Conservation (phyloP, 495 filamentous ascomycete genomes). For the Parachaetomium inaequale region DNA sequence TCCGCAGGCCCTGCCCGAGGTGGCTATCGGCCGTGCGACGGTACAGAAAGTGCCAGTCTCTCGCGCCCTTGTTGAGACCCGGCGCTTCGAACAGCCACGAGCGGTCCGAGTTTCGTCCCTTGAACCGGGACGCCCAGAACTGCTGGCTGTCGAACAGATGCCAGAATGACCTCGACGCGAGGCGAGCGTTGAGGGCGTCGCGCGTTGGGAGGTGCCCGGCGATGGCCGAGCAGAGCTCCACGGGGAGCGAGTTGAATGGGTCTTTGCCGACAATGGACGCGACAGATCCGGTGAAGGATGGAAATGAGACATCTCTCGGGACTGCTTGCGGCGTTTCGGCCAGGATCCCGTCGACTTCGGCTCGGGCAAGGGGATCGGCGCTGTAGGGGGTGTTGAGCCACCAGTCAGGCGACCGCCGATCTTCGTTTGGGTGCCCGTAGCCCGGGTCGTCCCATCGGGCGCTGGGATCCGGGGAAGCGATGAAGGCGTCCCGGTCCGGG, state of each 20-base stretch:
- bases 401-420: neutral
- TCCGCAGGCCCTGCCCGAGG: neutral
- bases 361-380: neutral
- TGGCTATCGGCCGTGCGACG: neutral
- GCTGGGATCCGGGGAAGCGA: neutral
- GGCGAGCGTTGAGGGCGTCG: neutral
- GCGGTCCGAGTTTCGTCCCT: neutral
- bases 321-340: neutral
- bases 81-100: neutral
- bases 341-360: neutral
- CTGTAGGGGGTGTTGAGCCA: neutral
- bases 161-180: slow-evolving; percentile 2
- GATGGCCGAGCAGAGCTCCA: neutral
- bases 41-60: neutral
- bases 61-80: neutral
- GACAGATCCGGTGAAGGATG: neutral
- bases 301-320: neutral
- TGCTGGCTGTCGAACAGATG: neutral
- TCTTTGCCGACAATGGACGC: neutral
- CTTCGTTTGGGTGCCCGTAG: neutral
- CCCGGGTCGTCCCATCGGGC: slow-evolving; percentile 2
- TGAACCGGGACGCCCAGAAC: slow-evolving; percentile 5
- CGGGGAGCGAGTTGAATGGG: neutral
- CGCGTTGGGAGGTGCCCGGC: neutral
- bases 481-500: neutral